Percentiles rank a stretch among this genome's conserved stretches.
Evolutionary conservation across 106 monocot genomes (phyloP).

Genomic region (Phalaenopsis aphrodite): DNA sequence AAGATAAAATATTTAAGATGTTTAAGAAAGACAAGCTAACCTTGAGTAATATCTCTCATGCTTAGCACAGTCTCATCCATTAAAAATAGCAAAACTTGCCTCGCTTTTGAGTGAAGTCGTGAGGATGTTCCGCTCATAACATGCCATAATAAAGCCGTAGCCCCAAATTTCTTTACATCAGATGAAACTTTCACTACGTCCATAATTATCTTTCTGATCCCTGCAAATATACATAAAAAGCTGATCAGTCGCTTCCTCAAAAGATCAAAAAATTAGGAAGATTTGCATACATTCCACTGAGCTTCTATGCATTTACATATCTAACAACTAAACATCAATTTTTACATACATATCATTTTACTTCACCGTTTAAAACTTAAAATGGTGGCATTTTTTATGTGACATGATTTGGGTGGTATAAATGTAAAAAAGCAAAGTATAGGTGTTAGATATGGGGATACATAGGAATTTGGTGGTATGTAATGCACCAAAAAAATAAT

Average conservation of each 20-base stretch:
- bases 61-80: constrained; percentile 43
- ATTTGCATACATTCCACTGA: no score
- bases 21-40: constrained; percentile 19
- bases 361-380: no score
- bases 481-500: neutral
- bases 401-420: no score
- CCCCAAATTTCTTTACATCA: constrained; percentile 31
- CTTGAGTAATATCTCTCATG: constrained; percentile 30
- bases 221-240: constrained; percentile 24
- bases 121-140: constrained; percentile 64
- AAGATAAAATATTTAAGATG: neutral
- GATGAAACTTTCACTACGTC: constrained; percentile 49
- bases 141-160: constrained; percentile 58
- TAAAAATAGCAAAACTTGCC: constrained; percentile 47
- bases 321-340: no score
- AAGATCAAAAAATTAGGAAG: neutral
- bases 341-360: no score
- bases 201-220: constrained; percentile 39
- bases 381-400: no score
- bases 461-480: no score
- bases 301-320: no score
- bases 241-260: neutral
- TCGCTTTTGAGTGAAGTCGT: constrained; percentile 79
- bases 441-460: no score
- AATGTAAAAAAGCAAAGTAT: no score